Conservation (phyloP, 163 green algal species). For the Scenedesmus sp. region DNA sequence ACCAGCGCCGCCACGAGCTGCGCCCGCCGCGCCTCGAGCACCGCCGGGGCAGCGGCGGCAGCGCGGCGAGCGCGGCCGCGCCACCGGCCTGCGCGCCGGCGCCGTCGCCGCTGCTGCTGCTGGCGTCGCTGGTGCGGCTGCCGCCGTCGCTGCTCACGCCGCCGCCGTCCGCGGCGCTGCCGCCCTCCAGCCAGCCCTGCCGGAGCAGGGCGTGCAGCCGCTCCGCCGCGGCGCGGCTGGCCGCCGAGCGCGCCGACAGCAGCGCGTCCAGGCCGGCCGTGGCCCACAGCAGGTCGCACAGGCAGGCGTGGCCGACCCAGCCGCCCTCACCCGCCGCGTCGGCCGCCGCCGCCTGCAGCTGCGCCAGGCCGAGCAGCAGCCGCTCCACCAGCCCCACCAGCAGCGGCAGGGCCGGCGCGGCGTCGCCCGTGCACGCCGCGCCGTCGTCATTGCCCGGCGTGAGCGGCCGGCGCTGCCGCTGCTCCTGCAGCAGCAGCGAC, state of each 20-base stretch:
- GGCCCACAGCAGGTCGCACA: slow-evolving; percentile 22
- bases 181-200: slow-evolving; percentile 29
- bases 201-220: slow-evolving; percentile 21
- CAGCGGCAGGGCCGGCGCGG: background rate
- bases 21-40: background rate
- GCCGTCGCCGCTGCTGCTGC: background rate
- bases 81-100: background rate
- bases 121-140: background rate
- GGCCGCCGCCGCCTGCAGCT: slow-evolving; percentile 3
- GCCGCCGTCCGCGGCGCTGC: slow-evolving; percentile 7
- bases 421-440: slow-evolving; percentile 2
- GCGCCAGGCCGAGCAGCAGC: slow-evolving; percentile 8
- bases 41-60: background rate
- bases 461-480: background rate
- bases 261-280: slow-evolving; percentile 29
- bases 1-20: slow-evolving; percentile 8
- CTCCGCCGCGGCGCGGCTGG: slow-evolving; percentile 13
- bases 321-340: background rate
- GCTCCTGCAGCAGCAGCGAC: slow-evolving; percentile 16
- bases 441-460: background rate
- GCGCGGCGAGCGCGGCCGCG: background rate
- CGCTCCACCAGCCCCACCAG: slow-evolving; percentile 5
- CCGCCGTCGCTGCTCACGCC: background rate
- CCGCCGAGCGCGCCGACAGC: background rate
- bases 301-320: background rate